Evolutionary conservation across 2,329 filamentous ascomycete species (phyloP).

Genomic region (Sporothrix pseudoabietina): DNA sequence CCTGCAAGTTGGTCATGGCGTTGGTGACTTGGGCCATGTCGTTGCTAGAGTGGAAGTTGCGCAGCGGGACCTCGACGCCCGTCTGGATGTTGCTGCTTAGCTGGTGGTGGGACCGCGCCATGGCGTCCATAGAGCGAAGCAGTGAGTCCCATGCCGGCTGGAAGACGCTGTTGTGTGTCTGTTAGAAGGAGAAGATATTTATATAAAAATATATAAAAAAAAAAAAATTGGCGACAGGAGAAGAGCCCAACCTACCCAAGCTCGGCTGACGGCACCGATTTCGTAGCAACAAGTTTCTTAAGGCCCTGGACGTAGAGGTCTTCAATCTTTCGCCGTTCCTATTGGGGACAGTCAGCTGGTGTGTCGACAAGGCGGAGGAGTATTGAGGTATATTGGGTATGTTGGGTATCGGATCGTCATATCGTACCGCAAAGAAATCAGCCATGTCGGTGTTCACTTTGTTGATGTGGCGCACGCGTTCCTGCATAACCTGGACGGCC

Average conservation of each 20-base stretch:
- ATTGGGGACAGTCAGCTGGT: slow-evolving; percentile 25
- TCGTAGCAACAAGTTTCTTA: slow-evolving; percentile 75
- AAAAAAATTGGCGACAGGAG: neutral
- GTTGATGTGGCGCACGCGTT: slow-evolving; percentile 83
- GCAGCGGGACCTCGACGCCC: slow-evolving; percentile 83
- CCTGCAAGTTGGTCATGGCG: slow-evolving; percentile 77
- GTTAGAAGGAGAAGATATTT: neutral
- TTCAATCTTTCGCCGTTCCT: slow-evolving; percentile 93
- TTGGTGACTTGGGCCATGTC: slow-evolving; percentile 81
- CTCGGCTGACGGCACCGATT: slow-evolving; percentile 75
- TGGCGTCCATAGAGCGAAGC: slow-evolving; percentile 72
- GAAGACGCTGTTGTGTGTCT: slow-evolving; percentile 67
- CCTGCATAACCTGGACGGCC: slow-evolving; percentile 78
- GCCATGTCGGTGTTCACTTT: slow-evolving; percentile 88
- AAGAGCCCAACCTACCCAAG: slow-evolving; percentile 66
- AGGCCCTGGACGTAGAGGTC: slow-evolving; percentile 83
- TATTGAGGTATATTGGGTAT: neutral
- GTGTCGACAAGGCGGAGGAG: neutral
- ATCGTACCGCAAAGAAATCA: slow-evolving; percentile 88
- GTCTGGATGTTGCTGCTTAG: slow-evolving; percentile 81
- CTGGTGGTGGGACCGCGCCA: slow-evolving; percentile 80
- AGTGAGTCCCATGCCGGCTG: slow-evolving; percentile 88
- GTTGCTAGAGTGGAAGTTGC: slow-evolving; percentile 70
- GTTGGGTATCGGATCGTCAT: neutral
- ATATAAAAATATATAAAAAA: neutral